A percentile compares a stretch with the other conserved stretches of the same genome.
Conservation (phyloP, 441 rosid species). For the Arabidopsis lyrata region DNA sequence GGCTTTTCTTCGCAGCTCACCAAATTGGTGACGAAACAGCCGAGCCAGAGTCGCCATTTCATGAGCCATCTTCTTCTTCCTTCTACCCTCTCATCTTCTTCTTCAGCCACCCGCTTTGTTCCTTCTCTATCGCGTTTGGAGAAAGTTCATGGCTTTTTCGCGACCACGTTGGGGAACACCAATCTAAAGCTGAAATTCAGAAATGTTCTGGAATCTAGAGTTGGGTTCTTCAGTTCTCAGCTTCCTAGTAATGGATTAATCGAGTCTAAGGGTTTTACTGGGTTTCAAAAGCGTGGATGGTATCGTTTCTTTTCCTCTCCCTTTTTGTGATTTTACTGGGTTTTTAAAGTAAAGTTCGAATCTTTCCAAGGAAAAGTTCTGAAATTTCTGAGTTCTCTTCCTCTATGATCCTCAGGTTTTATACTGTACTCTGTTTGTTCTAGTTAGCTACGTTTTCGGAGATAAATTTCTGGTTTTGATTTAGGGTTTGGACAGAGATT, state of each 20-base stretch:
- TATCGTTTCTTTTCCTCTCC: constrained; percentile 34
- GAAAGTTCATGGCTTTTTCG: constrained; percentile 45
- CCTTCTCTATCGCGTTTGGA: constrained; percentile 40
- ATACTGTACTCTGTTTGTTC: too few species aligned
- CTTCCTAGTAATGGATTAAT: constrained; percentile 42
- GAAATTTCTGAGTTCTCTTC: background rate
- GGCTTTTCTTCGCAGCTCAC: constrained; percentile 36
- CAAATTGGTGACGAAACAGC: constrained; percentile 25
- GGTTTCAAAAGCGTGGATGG: constrained; percentile 54
- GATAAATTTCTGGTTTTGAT: background rate
- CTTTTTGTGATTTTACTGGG: background rate
- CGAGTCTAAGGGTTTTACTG: constrained; percentile 43
- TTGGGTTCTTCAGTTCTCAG: constrained; percentile 47
- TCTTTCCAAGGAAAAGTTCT: background rate
- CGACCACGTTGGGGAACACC: constrained; percentile 45
- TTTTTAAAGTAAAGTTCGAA: background rate
- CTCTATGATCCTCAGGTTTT: background rate
- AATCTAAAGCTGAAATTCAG: constrained; percentile 36
- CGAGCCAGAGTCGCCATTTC: constrained; percentile 38
- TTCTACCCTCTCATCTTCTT: constrained; percentile 21
- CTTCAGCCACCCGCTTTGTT: constrained; percentile 27
- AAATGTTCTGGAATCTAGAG: constrained; percentile 46
- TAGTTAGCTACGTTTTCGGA: too few species aligned
- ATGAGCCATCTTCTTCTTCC: constrained; percentile 37
- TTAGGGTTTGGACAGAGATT: background rate